Percentiles rank a stretch among this genome's conserved stretches.
These are phyloP conservation scores for Gossypium raimondii DNA, from an alignment of 345 rosid species.

Conservation along the genomic window DNA sequence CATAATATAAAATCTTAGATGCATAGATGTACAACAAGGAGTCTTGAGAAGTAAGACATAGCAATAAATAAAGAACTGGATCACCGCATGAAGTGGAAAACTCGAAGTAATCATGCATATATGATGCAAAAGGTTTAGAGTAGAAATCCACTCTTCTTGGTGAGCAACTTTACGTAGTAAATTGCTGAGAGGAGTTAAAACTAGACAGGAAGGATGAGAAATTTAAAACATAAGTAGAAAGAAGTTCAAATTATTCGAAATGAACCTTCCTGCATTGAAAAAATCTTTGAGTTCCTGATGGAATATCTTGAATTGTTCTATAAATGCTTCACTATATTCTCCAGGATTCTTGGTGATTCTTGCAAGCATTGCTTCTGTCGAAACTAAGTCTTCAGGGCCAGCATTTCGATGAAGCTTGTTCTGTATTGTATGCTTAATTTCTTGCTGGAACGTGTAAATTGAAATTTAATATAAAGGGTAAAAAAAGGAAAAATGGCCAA, in stretches of 20 bases:
- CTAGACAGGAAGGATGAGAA: too few relatives aligned
- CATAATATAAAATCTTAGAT: constrained; percentile 16
- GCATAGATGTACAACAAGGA: background rate
- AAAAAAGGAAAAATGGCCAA: constrained; percentile 14
- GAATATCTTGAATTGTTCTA: constrained; percentile 87
- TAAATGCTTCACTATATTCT: constrained; percentile 78
- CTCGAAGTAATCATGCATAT: too few relatives aligned
- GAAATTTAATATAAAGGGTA: constrained; percentile 11
- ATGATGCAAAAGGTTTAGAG: too few relatives aligned
- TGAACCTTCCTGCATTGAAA: constrained; percentile 97
- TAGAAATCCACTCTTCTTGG: too few relatives aligned
- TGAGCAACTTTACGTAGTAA: too few relatives aligned
- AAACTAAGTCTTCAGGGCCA: constrained; percentile 95
- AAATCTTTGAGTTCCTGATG: constrained; percentile 91
- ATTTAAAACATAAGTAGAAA: background rate
- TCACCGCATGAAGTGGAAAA: background rate
- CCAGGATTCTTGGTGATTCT: constrained; percentile 82
- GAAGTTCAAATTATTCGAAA: constrained; percentile 11
- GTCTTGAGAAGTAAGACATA: background rate
- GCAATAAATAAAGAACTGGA: background rate
- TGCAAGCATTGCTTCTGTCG: constrained; percentile 93
- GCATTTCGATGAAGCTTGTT: constrained; percentile 96
- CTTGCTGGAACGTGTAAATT: constrained; percentile 60
- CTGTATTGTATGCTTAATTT: constrained; percentile 95
- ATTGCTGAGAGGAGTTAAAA: too few relatives aligned